A percentile compares a stretch with the other conserved stretches of the same genome.
These are phyloP conservation scores for Coemansia sp. DNA, from an alignment of 192 early-diverging fungal species.

Conservation along the genomic window DNA sequence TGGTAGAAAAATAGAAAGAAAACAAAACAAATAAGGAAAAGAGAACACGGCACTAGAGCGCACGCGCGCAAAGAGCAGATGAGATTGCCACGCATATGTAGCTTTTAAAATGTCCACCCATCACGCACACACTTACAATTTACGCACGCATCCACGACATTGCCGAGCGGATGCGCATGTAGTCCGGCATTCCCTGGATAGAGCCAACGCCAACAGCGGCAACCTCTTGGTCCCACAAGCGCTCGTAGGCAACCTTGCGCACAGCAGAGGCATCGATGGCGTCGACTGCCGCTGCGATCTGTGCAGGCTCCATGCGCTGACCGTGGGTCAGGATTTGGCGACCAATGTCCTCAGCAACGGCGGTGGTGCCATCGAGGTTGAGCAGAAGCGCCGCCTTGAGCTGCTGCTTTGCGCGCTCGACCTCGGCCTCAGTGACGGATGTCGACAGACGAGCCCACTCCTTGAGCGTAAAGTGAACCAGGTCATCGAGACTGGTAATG, in stretches of 20 bases:
- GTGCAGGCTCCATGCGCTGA: conserved; percentile 83
- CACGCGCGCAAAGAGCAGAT: background rate
- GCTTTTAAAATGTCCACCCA: background rate
- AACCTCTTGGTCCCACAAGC: conserved; percentile 89
- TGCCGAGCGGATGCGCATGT: conserved; percentile 79
- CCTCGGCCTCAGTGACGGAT: conserved; percentile 83
- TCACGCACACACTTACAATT: conserved; percentile 5
- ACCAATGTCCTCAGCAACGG: conserved; percentile 97
- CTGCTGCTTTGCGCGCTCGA: conserved; percentile 97
- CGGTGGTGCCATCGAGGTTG: conserved; percentile 89
- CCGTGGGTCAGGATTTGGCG: conserved; percentile 92
- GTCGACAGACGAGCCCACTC: conserved; percentile 91
- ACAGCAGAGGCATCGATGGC: conserved; percentile 84
- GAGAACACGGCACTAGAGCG: background rate
- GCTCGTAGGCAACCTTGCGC: conserved; percentile 80
- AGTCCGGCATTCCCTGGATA: conserved; percentile 87
- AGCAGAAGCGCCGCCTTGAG: conserved; percentile 93
- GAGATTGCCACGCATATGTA: background rate
- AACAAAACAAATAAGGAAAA: conserved; percentile 18
- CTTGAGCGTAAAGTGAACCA: conserved; percentile 83
- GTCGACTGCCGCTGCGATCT: conserved; percentile 85
- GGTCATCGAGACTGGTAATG: conserved; percentile 77
- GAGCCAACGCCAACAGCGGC: conserved; percentile 82
- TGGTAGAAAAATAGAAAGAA: conserved; percentile 16
- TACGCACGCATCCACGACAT: conserved; percentile 81